Evolutionary conservation across 495 filamentous ascomycete species (phyloP), one percentile per base, ranked within the genome.

Genomic region (Trichoderma virens): DNA sequence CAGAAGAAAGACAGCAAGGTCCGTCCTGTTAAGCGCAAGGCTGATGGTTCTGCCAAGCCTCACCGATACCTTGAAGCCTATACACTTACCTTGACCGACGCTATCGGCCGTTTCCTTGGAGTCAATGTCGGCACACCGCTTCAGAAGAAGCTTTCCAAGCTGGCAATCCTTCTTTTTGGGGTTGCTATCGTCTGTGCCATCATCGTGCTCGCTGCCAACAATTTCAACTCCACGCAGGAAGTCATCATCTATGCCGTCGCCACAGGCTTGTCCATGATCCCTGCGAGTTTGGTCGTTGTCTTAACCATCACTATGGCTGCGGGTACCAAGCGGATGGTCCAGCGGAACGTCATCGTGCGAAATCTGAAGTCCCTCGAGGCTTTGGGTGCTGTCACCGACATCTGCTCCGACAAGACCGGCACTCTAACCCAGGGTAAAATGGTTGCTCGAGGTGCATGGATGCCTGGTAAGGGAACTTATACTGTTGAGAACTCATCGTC

Each of bases 381-480:
- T 3, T 76, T 90, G 25, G 87, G 87, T 18, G 86, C 80, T 39
- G 83, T 88, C n/a, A 87, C 86, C 28, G 83, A 88, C 67, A 88
- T 90, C 61, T 90, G 87, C 70, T 88, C 86, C 1, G 87, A 89
- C 67, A 90, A 89, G 70, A 90, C 87, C 20, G 87, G 87, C 18
- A 89, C 87, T 14, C 72, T 90, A 31, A 89, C 88, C 1, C 88
- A 90, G 71, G 88, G 88, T 27, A 83, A 80, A 63, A 85, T 85
- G 82, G 76, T 83, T 9, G 77, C 79, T 27, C 82, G 76, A 62
- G 77, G 75, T 62, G 82, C 80, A 13, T 85, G 83, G 83, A 67
- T 84, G 61, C 79, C 79, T 3, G 74, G 63, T 66, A 76, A 69
- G 41, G 87, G 87, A 27, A 87, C 84, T 0, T 88, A 85, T 68